A percentile compares a stretch with the other conserved stretches of the same genome.
phyloP scores from a whole-genome alignment of 331 rosid species.

The Acacia pycnantha region DNA sequence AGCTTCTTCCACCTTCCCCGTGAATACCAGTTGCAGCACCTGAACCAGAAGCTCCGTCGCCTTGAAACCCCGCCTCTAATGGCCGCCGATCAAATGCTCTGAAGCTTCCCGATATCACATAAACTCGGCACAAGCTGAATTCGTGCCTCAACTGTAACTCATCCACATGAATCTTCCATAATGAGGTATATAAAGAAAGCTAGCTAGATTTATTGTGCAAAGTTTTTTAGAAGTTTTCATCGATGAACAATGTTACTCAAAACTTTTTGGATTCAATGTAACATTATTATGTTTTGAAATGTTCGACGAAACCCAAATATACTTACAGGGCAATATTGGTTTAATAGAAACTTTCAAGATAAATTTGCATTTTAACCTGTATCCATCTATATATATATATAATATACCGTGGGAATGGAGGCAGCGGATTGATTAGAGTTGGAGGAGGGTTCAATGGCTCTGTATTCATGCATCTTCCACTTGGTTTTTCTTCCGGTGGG shows the following conservation, averaged over 20 bases:
- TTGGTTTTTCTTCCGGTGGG: constrained; percentile 81
- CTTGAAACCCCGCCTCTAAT: constrained; percentile 5
- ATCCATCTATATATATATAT: not conserved
- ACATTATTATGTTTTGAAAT: no score
- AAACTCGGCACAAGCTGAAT: constrained; percentile 78
- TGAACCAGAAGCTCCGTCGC: constrained; percentile 7
- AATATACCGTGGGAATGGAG: constrained; percentile 45
- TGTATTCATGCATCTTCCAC: constrained; percentile 93
- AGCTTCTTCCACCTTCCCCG: constrained; percentile 24
- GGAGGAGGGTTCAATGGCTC: constrained; percentile 55
- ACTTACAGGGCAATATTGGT: no score
- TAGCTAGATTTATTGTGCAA: not conserved
- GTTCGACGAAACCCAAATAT: no score
- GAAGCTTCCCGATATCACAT: constrained; percentile 70
- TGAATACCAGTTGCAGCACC: constrained; percentile 6
- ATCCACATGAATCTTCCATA: not conserved
- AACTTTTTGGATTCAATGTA: no score
- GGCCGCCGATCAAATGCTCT: constrained; percentile 80
- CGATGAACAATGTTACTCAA: no score
- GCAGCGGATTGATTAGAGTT: constrained; percentile 21
- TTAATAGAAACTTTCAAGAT: no score
- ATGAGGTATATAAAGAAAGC: not conserved
- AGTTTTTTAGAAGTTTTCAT: fast-evolving
- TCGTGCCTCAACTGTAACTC: constrained; percentile 66
- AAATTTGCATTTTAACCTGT: no score